phyloP scores from a whole-genome alignment of 2,329 filamentous ascomycete genomes.

The Fusarium compactum region DNA sequence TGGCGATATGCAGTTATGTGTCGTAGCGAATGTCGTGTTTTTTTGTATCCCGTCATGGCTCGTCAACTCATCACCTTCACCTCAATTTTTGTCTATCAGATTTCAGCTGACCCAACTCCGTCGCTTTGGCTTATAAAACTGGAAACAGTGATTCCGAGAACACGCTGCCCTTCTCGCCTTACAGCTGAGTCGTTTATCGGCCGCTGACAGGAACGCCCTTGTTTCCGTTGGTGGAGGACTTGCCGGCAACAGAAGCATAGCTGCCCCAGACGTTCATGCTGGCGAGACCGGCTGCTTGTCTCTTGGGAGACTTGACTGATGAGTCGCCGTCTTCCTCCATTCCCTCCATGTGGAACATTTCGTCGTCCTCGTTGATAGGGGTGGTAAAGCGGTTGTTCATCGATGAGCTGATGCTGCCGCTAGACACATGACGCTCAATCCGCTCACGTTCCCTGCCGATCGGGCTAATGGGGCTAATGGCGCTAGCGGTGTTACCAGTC shows the following conservation, averaged over 20 bases:
- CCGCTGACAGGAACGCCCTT: conserved; percentile 51
- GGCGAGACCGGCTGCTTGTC: conserved; percentile 59
- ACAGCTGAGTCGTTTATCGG: conserved; percentile 43
- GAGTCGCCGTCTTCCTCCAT: conserved; percentile 74
- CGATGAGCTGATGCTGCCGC: conserved; percentile 67
- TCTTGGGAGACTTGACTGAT: conserved; percentile 61
- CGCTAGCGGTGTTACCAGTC: conserved; percentile 53
- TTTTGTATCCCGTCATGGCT: conserved; percentile 35
- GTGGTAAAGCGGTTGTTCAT: conserved; percentile 70
- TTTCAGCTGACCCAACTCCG: conserved; percentile 22
- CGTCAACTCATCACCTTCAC: conserved; percentile 35
- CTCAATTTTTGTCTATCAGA: conserved; percentile 38
- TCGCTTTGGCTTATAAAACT: conserved; percentile 23
- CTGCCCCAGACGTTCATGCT: conserved; percentile 56
- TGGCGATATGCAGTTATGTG: conserved; percentile 16
- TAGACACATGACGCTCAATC: conserved; percentile 70
- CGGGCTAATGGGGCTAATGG: conserved; percentile 54
- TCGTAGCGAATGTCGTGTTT: conserved; percentile 31
- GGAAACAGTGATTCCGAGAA: conserved; percentile 28
- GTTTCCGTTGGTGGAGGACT: conserved; percentile 44
- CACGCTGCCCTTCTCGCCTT: conserved; percentile 17
- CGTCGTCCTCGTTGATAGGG: conserved; percentile 74
- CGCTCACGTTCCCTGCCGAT: conserved; percentile 56
- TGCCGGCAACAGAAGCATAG: conserved; percentile 55
- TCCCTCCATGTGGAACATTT: conserved; percentile 70